Base-by-base conservation (phyloP, 1,284 basidiomycete genomes). In the Ustilago xerochloae region DNA sequence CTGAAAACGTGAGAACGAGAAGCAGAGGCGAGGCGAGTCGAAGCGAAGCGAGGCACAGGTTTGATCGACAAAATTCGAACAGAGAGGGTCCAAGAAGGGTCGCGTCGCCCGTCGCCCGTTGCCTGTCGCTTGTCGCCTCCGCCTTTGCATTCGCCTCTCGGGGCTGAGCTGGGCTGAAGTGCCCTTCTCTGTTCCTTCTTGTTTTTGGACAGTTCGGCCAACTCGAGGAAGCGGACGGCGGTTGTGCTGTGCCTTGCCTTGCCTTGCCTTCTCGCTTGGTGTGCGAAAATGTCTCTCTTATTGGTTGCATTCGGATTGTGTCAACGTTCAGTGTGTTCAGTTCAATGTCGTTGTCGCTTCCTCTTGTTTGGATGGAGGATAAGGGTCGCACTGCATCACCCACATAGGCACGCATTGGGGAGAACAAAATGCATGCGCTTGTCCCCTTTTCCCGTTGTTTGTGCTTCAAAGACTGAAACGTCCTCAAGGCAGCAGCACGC, bases 241-340 rank as follows among this genome's bases (percentile, higher is more conserved):
- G n/a, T n/a, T n/a, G n/a, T n/a, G n/a, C n/a, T n/a, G n/a, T n/a
- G n/a, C n/a, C n/a, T n/a, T n/a, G n/a, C n/a, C n/a, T n/a, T n/a
- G n/a, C n/a, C n/a, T n/a, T n/a, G n/a, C n/a, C n/a, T n/a, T n/a
- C 46, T 48, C 46, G 46, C 46, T 32, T 48, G n/a, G 28, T 48
- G 28, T 48, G 8, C 43, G 43, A 29, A 46, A 18, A 32, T 18
- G 29, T 49, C 47, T 30, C 30, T 49, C 29, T 49, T 32, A 15
- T 36, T 50, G 18, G 49, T 50, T 50, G 49, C 33, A 50, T 50
- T 50, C 49, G 49, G 49, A 50, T 38, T 50, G 28, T 28, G n/a
- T 49, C 20, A 8, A 8, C 16, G 33, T 24, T 24, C 28, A 16
- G 16, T 16, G 22, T 26, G 20, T 45, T 20, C 26, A 7, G 20